phyloP scores from a whole-genome alignment of 768 basidiomycete species.

The Pleurotus ostreatus region DNA sequence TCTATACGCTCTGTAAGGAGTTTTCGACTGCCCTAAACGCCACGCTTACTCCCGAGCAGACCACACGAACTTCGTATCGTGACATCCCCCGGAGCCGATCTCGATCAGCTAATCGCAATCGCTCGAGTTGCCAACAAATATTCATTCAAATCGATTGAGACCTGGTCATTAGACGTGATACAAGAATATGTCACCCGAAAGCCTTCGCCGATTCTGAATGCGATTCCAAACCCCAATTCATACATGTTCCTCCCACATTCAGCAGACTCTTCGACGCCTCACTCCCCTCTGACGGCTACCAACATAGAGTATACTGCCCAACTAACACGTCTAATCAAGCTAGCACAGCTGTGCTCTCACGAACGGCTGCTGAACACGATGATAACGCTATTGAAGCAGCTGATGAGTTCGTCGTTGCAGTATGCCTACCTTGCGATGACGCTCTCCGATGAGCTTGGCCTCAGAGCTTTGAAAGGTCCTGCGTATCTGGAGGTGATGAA shows the following conservation, averaged over 20 bases:
- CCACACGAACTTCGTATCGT: slow-evolving; percentile 57
- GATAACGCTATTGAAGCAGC: slow-evolving; percentile 51
- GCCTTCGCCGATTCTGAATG: slow-evolving; percentile 45
- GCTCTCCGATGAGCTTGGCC: slow-evolving; percentile 65
- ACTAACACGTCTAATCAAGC: slow-evolving; percentile 56
- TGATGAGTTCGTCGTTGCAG: slow-evolving; percentile 59
- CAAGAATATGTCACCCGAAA: slow-evolving; percentile 62
- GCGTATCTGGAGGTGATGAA: slow-evolving; percentile 77
- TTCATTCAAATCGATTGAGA: slow-evolving; percentile 68
- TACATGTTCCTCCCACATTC: slow-evolving; percentile 21
- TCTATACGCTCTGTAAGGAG: slow-evolving; percentile 66
- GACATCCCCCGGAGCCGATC: slow-evolving; percentile 44
- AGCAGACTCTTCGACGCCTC: slow-evolving; percentile 11
- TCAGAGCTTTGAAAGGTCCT: slow-evolving; percentile 54
- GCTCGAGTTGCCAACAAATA: slow-evolving; percentile 70
- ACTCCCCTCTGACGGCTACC: slow-evolving; percentile 1
- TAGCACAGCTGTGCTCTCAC: slow-evolving; percentile 67
- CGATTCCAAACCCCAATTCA: slow-evolving; percentile 33
- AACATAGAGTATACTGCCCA: slow-evolving; percentile 34
- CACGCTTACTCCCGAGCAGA: slow-evolving; percentile 25
- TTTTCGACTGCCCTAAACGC: not conserved
- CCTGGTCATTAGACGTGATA: slow-evolving; percentile 73
- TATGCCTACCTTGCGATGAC: slow-evolving; percentile 74
- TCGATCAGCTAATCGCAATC: slow-evolving; percentile 55
- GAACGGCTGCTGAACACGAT: slow-evolving; percentile 56